Evolutionary conservation across 768 basidiomycete species (phyloP).

Genomic region (Leccinellum luteum): DNA sequence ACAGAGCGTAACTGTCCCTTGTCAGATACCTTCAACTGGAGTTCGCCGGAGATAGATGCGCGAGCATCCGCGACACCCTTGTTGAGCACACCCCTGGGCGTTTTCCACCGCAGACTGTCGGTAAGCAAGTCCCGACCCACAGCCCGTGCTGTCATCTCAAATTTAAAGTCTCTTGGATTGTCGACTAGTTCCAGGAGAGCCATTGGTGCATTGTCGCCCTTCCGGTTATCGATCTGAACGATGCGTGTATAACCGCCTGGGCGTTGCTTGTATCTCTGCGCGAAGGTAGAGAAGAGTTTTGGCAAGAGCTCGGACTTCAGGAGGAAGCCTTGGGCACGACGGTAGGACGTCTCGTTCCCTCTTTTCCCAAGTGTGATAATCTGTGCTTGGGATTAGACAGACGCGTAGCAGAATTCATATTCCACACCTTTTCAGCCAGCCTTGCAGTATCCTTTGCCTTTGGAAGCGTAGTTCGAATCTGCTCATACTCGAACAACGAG

Average conservation of each 20-base stretch:
- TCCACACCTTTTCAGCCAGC: conserved; percentile 83
- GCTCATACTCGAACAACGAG: conserved; percentile 90
- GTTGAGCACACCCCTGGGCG: conserved; percentile 48
- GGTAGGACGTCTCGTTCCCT: conserved; percentile 65
- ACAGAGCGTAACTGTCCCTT: conserved; percentile 51
- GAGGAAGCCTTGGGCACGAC: conserved; percentile 75
- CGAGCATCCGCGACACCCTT: conserved; percentile 45
- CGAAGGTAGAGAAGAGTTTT: conserved; percentile 82
- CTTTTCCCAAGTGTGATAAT: conserved; percentile 93
- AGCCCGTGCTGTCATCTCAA: conserved; percentile 84
- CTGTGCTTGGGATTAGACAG: conserved; percentile 35
- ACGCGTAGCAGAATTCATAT: not conserved
- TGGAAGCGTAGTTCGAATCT: conserved; percentile 92
- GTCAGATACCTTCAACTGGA: conserved; percentile 35
- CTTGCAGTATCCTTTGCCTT: conserved; percentile 92
- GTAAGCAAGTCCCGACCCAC: conserved; percentile 81
- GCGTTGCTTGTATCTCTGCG: conserved; percentile 74
- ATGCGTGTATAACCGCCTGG: conserved; percentile 96
- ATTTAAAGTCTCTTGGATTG: conserved; percentile 83
- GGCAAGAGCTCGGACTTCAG: conserved; percentile 67
- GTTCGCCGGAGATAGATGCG: conserved; percentile 50
- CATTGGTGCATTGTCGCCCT: conserved; percentile 90
- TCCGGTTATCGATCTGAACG: conserved; percentile 84
- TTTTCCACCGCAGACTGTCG: conserved; percentile 46
- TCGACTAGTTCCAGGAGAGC: conserved; percentile 96